phyloP scores from a whole-genome alignment of 176 grass and related monocot species.

The Tuctoria greenei region DNA sequence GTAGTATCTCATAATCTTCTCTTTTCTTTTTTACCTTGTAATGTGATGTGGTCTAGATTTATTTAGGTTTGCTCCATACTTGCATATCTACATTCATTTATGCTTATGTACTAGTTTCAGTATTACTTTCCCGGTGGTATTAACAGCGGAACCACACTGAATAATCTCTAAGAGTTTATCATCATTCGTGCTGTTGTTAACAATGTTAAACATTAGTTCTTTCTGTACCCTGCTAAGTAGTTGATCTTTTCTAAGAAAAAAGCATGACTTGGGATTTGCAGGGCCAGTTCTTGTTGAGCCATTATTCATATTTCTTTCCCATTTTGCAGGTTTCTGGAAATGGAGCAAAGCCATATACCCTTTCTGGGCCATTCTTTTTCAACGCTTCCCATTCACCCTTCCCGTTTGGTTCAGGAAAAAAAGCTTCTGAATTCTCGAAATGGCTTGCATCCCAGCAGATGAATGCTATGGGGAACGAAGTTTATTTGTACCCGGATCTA shows the following conservation, averaged over 20 bases:
- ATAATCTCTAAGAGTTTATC: neutral
- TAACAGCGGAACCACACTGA: conserved; percentile 23
- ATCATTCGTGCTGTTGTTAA: conserved; percentile 1
- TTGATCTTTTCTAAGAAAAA: neutral
- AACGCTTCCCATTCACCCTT: conserved; percentile 77
- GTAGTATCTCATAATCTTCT: neutral
- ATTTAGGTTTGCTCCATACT: neutral
- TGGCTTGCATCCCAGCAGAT: conserved; percentile 68
- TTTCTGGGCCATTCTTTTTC: conserved; percentile 76
- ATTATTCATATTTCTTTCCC: conserved; percentile 19
- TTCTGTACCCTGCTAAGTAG: neutral
- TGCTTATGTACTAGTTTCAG: conserved; percentile 22
- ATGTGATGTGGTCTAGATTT: conserved; percentile 7
- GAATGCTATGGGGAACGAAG: conserved; percentile 34
- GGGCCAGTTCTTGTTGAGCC: neutral
- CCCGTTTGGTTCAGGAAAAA: conserved; percentile 82
- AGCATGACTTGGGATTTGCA: neutral
- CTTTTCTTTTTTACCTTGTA: neutral
- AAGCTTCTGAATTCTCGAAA: conserved; percentile 57
- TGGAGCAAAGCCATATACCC: conserved; percentile 69
- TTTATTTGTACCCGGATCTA: conserved; percentile 69
- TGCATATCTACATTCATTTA: neutral
- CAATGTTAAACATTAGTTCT: neutral
- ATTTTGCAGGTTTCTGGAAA: conserved; percentile 70
- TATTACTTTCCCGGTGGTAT: conserved; percentile 19